Conservation (phyloP, 768 basidiomycete species). For the Naematelia aurantialba region DNA sequence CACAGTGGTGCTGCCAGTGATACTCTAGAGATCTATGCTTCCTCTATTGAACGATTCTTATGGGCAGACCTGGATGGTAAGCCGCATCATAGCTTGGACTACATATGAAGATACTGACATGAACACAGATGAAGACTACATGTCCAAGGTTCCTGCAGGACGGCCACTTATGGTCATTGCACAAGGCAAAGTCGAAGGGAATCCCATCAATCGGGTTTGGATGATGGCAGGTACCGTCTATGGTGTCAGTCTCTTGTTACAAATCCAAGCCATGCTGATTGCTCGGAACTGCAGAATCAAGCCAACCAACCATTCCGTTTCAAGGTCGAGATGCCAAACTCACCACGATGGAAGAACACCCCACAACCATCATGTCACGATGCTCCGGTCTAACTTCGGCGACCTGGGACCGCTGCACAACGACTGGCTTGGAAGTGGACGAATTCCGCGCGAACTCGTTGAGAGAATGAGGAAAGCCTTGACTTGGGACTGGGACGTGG, state of each 20-base stretch:
- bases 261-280: too few relatives aligned
- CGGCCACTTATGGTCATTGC: neutral
- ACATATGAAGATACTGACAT: neutral
- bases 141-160: neutral
- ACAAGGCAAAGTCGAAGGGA: slow-evolving; percentile 1
- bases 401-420: too few relatives aligned
- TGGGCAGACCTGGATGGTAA: slow-evolving; percentile 8
- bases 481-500: too few relatives aligned
- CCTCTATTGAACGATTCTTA: neutral
- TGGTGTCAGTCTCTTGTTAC: neutral
- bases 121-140: slow-evolving; percentile 5
- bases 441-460: too few relatives aligned
- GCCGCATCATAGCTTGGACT: neutral
- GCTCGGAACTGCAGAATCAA: neutral
- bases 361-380: neutral
- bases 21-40: neutral
- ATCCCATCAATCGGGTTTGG: neutral
- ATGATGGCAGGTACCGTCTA: neutral
- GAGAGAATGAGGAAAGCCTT: too few relatives aligned
- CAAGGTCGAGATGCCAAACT: slow-evolving; percentile 7
- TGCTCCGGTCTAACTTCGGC: too few relatives aligned
- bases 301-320: slow-evolving; percentile 4
- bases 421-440: too few relatives aligned
- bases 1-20: neutral
- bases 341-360: neutral